Evolutionary conservation across 257 asterid species (phyloP), one percentile per base, ranked within the genome.

Genomic region (Rubia yunnanensis): DNA sequence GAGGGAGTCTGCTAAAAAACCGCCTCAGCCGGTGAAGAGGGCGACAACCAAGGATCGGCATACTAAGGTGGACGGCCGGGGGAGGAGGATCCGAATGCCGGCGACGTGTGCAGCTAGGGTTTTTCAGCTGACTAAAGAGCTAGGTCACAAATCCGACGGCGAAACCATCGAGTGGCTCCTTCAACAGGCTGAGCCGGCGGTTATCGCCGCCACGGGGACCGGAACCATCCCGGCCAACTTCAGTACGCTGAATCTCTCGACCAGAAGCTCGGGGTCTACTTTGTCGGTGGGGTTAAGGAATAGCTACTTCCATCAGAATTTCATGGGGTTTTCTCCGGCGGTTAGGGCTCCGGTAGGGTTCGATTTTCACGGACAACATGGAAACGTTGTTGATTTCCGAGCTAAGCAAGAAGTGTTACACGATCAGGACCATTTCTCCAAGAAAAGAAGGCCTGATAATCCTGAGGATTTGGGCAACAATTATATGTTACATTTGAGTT

Each of bases 181-280:
- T 3, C 95, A 85, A 64, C 94, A 89, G 74, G 96, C 96, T 22
- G 96, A 89, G 79, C 96, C 96, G 5, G 62, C 96, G 2, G 95
- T 89, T 38, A 74, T 87, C 41, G 97, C 97, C 52, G 95, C 97
- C 77, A 90, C 97, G 0, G 95, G 95, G 0, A 85, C 95, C 18
- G 97, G 96, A 10, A 89, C 95, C 0, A 89, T 89, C n/a, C 95
- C 97, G 11, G 95, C 97, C 0, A 89, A 89, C 34, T 85, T 85
- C 48, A 70, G 83, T 0, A 83, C 97, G 0, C 85, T 89, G 3
- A 89, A 89, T 10, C 77, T 89, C 18, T 85, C 97, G 0, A 72
- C 74, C 13, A 28, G 95, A 32, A 85, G 86, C 70, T 83, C 95
- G 0, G 91, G 95, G 1, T 80, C 88, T 1, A 85, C 80, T 26